phyloP scores from a whole-genome alignment of 2,329 filamentous ascomycete genomes.

The Penicillium sp. region DNA sequence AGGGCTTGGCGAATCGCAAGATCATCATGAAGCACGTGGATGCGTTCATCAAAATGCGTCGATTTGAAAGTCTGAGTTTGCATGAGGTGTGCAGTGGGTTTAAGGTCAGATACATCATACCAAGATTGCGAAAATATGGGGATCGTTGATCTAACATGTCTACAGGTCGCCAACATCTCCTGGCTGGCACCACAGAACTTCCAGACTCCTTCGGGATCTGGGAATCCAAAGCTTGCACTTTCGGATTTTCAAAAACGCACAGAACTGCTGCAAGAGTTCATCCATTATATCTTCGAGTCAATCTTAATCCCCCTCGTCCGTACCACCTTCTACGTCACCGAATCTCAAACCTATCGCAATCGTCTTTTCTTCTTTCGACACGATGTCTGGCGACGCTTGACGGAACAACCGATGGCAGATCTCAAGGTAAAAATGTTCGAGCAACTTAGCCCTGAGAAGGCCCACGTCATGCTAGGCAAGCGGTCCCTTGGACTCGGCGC shows the following conservation, averaged over 20 bases:
- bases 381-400: constrained; percentile 82
- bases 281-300: constrained; percentile 94
- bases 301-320: constrained; percentile 85
- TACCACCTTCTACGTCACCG: constrained; percentile 91
- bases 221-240: constrained; percentile 63
- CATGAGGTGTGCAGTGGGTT: constrained; percentile 78
- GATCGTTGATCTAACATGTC: not conserved
- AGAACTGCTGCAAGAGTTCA: constrained; percentile 80
- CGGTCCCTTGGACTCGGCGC: constrained; percentile 76
- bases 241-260: constrained; percentile 76
- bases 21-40: constrained; percentile 73
- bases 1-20: constrained; percentile 64
- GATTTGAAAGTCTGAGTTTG: constrained; percentile 80
- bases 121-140: not conserved
- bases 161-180: constrained; percentile 68
- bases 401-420: constrained; percentile 71
- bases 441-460: constrained; percentile 67
- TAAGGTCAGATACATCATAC: constrained; percentile 60
- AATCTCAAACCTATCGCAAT: constrained; percentile 80
- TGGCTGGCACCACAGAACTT: constrained; percentile 71
- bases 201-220: constrained; percentile 33
- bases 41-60: constrained; percentile 75
- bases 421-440: constrained; percentile 79
- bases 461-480: constrained; percentile 63
- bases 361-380: constrained; percentile 93